A percentile compares a stretch with the other conserved stretches of the same genome.
phyloP scores from a whole-genome alignment of 2,329 filamentous ascomycete genomes.

The Trichophyton simii region DNA sequence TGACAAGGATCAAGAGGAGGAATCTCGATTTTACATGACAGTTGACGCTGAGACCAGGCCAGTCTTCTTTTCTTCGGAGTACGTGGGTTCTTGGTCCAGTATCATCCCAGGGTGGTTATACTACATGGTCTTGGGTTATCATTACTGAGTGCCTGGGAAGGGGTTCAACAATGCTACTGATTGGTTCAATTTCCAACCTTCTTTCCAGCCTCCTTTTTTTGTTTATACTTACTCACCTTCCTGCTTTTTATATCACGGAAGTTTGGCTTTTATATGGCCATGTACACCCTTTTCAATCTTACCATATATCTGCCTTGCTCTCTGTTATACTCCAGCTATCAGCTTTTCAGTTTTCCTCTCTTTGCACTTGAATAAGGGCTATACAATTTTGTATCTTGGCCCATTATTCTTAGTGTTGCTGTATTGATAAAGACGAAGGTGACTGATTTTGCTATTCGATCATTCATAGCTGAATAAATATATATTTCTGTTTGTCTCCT shows the following conservation, averaged over 20 bases:
- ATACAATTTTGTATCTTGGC: not conserved
- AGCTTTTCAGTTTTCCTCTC: not conserved
- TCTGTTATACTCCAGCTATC: not conserved
- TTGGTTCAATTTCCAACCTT: not conserved
- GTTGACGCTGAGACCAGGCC: not conserved
- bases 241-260: not conserved
- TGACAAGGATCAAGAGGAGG: not conserved
- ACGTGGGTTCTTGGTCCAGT: not conserved
- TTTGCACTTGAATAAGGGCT: not conserved
- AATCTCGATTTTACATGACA: not conserved
- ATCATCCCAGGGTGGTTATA: not conserved
- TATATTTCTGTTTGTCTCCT: not conserved
- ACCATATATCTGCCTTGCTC: not conserved
- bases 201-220: not conserved
- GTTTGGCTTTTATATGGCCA: not conserved
- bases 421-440: not conserved
- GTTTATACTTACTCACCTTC: not conserved
- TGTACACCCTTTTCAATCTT: not conserved
- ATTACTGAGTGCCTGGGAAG: not conserved
- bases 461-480: conserved; percentile 1
- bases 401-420: not conserved
- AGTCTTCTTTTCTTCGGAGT: not conserved
- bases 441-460: not conserved
- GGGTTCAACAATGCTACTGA: not conserved
- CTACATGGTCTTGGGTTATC: not conserved